These are phyloP conservation scores for Vicia villosa DNA, from an alignment of 306 rosid species.

Conservation along the genomic window DNA sequence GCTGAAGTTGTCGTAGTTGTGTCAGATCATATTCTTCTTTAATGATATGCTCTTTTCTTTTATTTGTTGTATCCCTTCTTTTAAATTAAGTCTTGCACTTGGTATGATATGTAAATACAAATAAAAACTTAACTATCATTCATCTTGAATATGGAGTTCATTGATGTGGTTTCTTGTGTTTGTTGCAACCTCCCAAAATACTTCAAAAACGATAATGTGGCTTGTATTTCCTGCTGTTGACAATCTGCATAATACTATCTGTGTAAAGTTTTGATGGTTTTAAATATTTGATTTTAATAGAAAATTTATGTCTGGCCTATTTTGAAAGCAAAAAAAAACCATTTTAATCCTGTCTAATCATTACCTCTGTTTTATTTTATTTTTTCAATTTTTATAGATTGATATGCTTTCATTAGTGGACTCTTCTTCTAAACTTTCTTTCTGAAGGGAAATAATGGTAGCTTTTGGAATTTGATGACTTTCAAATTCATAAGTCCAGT, in stretches of 20 bases:
- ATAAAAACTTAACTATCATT: not conserved
- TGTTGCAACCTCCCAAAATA: constrained; percentile 7
- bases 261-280: constrained; percentile 1
- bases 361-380: constrained; percentile 1
- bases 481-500: constrained; percentile 77
- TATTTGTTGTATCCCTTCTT: too few species aligned
- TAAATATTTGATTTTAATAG: constrained; percentile 2
- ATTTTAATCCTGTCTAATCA: constrained; percentile 12
- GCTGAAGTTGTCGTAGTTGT: too few species aligned
- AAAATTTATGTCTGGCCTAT: not conserved
- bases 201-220: constrained; percentile 13
- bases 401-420: constrained; percentile 33
- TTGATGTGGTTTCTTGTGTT: constrained; percentile 19
- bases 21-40: too few species aligned
- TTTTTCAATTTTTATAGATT: constrained; percentile 31
- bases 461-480: constrained; percentile 69
- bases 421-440: constrained; percentile 35
- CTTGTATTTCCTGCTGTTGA: constrained; percentile 10
- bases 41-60: too few species aligned
- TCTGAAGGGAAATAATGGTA: constrained; percentile 51
- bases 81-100: too few species aligned
- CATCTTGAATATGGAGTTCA: constrained; percentile 12
- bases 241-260: not conserved
- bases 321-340: not conserved
- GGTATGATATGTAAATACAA: too few species aligned